Percentiles rank a stretch among this genome's conserved stretches.
phyloP scores from a whole-genome alignment of 2,329 filamentous ascomycete species.

The Hypoxylon sp. region DNA sequence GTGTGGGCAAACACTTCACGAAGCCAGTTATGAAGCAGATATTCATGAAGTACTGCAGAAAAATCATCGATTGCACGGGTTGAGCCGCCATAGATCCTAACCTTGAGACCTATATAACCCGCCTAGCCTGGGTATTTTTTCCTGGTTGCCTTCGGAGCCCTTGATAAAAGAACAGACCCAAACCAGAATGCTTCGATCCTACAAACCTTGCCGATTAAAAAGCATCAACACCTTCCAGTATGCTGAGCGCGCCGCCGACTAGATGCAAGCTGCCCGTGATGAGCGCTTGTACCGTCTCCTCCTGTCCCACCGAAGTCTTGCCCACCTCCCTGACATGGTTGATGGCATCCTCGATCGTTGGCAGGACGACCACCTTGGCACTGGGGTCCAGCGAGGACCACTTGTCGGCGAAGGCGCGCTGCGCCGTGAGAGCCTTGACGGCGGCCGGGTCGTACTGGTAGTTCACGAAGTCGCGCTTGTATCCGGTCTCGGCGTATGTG shows the following conservation, averaged over 20 bases:
- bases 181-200: background rate
- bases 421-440: conserved; percentile 60
- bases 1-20: no score
- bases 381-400: conserved; percentile 58
- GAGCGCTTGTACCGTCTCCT: conserved; percentile 55
- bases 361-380: conserved; percentile 56
- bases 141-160: conserved; percentile 11
- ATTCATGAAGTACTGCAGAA: background rate
- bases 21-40: no score
- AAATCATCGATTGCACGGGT: conserved; percentile 25
- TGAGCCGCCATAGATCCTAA: conserved; percentile 27
- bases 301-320: conserved; percentile 39
- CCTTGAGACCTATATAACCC: conserved; percentile 5
- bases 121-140: conserved; percentile 14
- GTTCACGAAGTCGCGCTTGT: conserved; percentile 66
- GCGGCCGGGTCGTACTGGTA: conserved; percentile 60
- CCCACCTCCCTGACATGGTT: conserved; percentile 53
- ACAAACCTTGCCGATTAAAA: conserved; percentile 43
- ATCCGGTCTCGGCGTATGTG: conserved; percentile 59
- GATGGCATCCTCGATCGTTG: conserved; percentile 65
- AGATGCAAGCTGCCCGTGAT: conserved; percentile 71
- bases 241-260: conserved; percentile 62
- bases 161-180: background rate
- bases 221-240: conserved; percentile 57
- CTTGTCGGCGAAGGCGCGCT: conserved; percentile 60